phyloP scores from a whole-genome alignment of 208 protist species.

The Strigomonas culicis region DNA sequence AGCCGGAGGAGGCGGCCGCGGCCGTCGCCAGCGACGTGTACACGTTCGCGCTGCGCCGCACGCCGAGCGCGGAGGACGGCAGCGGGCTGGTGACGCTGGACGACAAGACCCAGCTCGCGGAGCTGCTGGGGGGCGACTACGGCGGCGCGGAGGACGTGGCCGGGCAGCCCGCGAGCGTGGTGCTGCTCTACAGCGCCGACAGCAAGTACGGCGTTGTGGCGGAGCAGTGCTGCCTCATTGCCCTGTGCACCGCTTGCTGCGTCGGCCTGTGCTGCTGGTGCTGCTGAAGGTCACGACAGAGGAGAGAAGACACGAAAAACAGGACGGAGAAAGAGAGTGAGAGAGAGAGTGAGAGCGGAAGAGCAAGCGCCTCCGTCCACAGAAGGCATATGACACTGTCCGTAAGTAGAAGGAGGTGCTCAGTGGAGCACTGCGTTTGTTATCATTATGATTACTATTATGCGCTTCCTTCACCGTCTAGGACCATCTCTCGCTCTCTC shows the following conservation, averaged over 20 bases:
- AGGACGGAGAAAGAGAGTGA: neutral
- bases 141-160: neutral
- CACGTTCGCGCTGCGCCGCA: constrained; percentile 7
- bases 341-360: neutral
- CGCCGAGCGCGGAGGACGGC: neutral
- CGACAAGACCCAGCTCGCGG: constrained; percentile 1
- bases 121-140: constrained; percentile 2
- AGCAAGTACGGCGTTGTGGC: constrained; percentile 1
- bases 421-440: no score
- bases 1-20: neutral
- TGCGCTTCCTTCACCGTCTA: no score
- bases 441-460: no score
- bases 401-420: no score
- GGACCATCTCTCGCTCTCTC: no score
- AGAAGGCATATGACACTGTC: no score
- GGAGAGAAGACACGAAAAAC: neutral
- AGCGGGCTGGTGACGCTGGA: constrained; percentile 4
- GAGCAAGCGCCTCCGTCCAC: no score
- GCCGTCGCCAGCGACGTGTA: neutral
- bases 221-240: constrained; percentile 4
- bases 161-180: neutral
- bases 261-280: neutral
- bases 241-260: constrained; percentile 15
- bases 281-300: neutral
- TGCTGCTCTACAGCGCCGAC: constrained; percentile 15